phyloP scores from a whole-genome alignment of 208 protist genomes.

The Herpetomonas tarakana region DNA sequence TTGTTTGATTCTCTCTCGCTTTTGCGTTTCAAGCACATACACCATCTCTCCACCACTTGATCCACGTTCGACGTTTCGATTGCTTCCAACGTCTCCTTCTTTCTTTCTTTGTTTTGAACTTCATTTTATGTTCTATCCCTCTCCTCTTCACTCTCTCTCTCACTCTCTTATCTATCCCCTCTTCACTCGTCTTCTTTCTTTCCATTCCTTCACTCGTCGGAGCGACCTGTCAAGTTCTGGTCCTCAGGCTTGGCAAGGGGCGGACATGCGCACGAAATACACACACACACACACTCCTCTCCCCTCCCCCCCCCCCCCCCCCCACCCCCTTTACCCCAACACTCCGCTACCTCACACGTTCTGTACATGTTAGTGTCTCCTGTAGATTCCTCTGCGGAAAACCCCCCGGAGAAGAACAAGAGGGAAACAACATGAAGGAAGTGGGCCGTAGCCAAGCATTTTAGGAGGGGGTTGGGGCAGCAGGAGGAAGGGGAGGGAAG shows the following conservation, averaged over 20 bases:
- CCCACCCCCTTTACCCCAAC: too few relatives aligned
- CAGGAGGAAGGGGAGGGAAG: too few relatives aligned
- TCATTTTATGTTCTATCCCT: neutral
- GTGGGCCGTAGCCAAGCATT: too few relatives aligned
- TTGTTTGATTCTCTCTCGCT: neutral
- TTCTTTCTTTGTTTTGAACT: slow-evolving; percentile 6
- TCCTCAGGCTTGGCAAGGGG: slow-evolving; percentile 1
- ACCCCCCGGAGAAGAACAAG: too few relatives aligned
- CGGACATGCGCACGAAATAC: slow-evolving; percentile 13
- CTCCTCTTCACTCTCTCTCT: slow-evolving; percentile 2
- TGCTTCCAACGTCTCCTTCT: neutral
- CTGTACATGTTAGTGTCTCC: too few relatives aligned
- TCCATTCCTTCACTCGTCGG: neutral
- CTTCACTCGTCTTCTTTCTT: neutral
- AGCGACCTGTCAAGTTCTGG: neutral
- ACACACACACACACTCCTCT: too few relatives aligned
- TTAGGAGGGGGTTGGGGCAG: too few relatives aligned
- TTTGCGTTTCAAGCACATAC: neutral
- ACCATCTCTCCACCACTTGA: neutral
- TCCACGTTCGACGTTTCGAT: neutral
- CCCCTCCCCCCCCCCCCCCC: too few relatives aligned
- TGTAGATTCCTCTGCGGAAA: too few relatives aligned
- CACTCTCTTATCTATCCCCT: neutral
- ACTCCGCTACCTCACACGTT: too few relatives aligned
- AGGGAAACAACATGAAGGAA: too few relatives aligned